Conservation (phyloP, 805 yeast species). For the Allodekkera sacchari region DNA sequence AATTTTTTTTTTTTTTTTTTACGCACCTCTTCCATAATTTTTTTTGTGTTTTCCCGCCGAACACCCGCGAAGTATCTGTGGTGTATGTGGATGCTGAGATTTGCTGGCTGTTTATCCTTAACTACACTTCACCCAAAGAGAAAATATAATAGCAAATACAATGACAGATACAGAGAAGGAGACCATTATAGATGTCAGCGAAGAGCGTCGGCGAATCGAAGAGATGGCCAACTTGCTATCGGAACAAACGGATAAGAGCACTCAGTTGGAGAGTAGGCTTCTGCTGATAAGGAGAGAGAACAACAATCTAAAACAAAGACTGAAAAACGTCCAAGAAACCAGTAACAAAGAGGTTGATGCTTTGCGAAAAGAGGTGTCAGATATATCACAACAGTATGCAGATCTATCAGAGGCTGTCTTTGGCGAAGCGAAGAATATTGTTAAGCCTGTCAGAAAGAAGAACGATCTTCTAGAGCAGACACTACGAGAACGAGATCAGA, state of each 20-base stretch:
- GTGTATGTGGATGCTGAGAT: too few relatives aligned
- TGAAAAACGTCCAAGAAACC: too few relatives aligned
- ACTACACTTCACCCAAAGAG: neutral
- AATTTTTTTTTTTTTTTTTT: too few relatives aligned
- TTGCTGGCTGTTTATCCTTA: too few relatives aligned
- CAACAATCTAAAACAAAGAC: too few relatives aligned
- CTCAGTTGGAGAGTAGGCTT: slow-evolving; percentile 22
- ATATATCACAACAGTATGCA: slow-evolving; percentile 68
- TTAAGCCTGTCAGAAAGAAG: slow-evolving; percentile 60
- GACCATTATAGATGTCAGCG: neutral
- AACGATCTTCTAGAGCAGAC: slow-evolving; percentile 45
- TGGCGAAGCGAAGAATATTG: slow-evolving; percentile 82
- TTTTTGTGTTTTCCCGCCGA: too few relatives aligned
- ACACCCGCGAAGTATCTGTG: too few relatives aligned
- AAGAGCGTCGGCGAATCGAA: slow-evolving; percentile 7
- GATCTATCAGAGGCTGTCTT: slow-evolving; percentile 71
- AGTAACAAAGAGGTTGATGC: slow-evolving; percentile 55
- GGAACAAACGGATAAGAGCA: slow-evolving; percentile 19
- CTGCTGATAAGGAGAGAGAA: slow-evolving; percentile 10
- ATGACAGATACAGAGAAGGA: neutral
- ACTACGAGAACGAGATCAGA: slow-evolving; percentile 60
- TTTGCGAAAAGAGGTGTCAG: slow-evolving; percentile 70
- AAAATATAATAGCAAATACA: neutral
- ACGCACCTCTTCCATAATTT: too few relatives aligned
- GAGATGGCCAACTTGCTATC: slow-evolving; percentile 18